Evolutionary conservation across 129 eudicot genomes (phyloP).

Genomic region (Centaurea solstitialis): DNA sequence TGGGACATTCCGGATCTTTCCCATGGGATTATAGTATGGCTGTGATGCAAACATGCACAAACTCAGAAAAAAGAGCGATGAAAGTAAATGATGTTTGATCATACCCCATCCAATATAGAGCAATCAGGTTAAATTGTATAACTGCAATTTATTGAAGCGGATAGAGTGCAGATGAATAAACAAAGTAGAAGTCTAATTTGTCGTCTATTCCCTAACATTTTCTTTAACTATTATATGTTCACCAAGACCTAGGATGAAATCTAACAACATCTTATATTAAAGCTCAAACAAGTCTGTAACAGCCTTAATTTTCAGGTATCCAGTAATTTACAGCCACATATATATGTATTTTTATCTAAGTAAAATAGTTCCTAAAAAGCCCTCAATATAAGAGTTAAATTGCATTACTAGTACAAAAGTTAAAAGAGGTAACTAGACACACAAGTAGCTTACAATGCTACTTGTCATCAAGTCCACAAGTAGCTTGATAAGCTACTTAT

Average conservation of each 20-base stretch:
- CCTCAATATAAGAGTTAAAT: too few species aligned
- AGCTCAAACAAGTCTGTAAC: neutral
- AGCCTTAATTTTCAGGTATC: too few species aligned
- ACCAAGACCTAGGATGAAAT: neutral
- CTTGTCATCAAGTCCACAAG: too few species aligned
- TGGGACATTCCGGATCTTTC: neutral
- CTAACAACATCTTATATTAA: neutral
- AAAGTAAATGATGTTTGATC: neutral
- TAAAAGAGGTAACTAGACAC: too few species aligned
- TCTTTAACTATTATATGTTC: neutral
- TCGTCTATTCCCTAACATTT: neutral
- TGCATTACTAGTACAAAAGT: too few species aligned
- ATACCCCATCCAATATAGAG: neutral
- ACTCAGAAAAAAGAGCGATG: neutral
- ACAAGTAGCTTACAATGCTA: too few species aligned
- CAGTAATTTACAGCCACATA: too few species aligned
- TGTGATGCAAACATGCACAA: neutral
- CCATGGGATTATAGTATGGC: neutral
- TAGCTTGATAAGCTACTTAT: too few species aligned
- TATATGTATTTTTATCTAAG: too few species aligned
- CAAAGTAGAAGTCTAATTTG: neutral
- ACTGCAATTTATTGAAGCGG: neutral
- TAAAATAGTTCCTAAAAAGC: too few species aligned
- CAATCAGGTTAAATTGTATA: neutral
- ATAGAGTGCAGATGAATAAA: neutral